phyloP scores from a whole-genome alignment of 306 rosid genomes.

The Ochetophila trinervis region DNA sequence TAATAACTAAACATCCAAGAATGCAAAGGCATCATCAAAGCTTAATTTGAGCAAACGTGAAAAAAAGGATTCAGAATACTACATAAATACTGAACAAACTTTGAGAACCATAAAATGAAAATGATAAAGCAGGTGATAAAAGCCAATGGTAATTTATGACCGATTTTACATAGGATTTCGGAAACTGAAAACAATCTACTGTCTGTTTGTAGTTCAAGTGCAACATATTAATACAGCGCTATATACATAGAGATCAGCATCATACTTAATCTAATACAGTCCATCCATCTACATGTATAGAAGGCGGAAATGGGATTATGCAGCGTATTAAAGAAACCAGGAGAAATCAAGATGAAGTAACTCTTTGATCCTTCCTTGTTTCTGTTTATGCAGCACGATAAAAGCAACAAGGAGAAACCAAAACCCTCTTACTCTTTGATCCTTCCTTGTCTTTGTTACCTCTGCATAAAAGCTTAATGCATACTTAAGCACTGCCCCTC shows the following conservation, averaged over 20 bases:
- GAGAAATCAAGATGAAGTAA: constrained; percentile 16
- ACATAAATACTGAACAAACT: constrained; percentile 3
- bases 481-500: constrained; percentile 45
- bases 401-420: constrained; percentile 5
- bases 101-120: not conserved
- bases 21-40: too few relatives aligned
- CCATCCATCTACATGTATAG: constrained; percentile 27
- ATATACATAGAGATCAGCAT: constrained; percentile 52
- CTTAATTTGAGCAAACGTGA: too few relatives aligned
- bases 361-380: constrained; percentile 27
- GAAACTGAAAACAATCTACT: constrained; percentile 24
- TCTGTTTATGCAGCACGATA: constrained; percentile 9
- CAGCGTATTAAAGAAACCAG: constrained; percentile 6
- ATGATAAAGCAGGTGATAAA: constrained; percentile 11
- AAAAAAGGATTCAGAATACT: too few relatives aligned
- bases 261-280: constrained; percentile 24
- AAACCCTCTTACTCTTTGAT: constrained; percentile 19
- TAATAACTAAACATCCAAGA: too few relatives aligned
- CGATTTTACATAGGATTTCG: constrained; percentile 25
- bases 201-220: constrained; percentile 20
- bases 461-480: constrained; percentile 15
- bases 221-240: constrained; percentile 33
- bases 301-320: constrained; percentile 21
- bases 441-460: constrained; percentile 21
- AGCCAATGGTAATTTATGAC: constrained; percentile 19